These are phyloP conservation scores for Mallotus nudiflorus DNA, from an alignment of 345 rosid genomes.

Conservation along the genomic window DNA sequence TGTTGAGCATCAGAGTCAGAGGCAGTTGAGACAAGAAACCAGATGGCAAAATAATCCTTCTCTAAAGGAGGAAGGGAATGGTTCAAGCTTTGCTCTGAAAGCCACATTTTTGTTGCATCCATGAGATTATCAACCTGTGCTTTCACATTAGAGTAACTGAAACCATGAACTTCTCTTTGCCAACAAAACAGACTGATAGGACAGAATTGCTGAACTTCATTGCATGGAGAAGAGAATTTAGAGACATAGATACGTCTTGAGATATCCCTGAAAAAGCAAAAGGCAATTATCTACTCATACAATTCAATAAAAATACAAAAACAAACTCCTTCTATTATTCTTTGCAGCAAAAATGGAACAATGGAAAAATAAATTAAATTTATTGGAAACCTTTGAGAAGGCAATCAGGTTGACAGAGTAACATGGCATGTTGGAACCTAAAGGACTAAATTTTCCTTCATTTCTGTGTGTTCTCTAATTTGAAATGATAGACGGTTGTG, in stretches of 20 bases:
- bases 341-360: too few species aligned
- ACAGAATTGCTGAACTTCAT: slow-evolving; percentile 47
- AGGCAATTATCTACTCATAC: not conserved
- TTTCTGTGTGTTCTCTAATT: too few species aligned
- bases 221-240: slow-evolving; percentile 55
- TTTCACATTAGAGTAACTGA: slow-evolving; percentile 33
- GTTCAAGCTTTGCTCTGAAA: slow-evolving; percentile 39
- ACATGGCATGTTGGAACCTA: too few species aligned
- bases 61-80: slow-evolving; percentile 41
- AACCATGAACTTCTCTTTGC: slow-evolving; percentile 41
- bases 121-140: slow-evolving; percentile 42
- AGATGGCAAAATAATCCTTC: slow-evolving; percentile 60
- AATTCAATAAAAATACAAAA: not conserved
- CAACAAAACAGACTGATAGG: slow-evolving; percentile 63
- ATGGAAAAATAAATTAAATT: too few species aligned
- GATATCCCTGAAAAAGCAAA: slow-evolving; percentile 59
- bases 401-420: too few species aligned
- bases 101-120: slow-evolving; percentile 49
- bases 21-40: slow-evolving; percentile 65
- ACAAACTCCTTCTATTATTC: not conserved
- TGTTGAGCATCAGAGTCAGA: slow-evolving; percentile 37
- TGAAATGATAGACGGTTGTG: too few species aligned
- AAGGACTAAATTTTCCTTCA: too few species aligned
- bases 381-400: too few species aligned
- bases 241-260: slow-evolving; percentile 50